Conservation (phyloP, 768 basidiomycete genomes). For the Fomitopsis pulvina region DNA sequence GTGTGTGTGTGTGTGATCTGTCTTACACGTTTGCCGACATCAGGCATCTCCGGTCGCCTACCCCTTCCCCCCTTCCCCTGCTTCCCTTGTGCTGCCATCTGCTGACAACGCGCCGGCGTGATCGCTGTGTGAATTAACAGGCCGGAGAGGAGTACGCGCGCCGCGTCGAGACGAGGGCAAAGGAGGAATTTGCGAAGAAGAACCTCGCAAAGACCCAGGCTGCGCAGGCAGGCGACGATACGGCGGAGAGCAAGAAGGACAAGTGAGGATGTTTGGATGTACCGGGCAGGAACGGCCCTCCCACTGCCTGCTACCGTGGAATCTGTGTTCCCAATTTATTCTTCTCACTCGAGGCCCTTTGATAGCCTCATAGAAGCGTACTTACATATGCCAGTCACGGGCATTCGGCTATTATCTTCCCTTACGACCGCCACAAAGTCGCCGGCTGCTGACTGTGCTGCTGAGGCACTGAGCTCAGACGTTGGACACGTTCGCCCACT, state of each 20-base stretch:
- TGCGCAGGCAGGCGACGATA: slow-evolving; percentile 10
- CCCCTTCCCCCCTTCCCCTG: neutral
- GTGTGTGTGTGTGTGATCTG: too few species aligned
- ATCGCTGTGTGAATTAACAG: slow-evolving; percentile 19
- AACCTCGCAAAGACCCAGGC: slow-evolving; percentile 4
- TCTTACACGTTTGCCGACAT: neutral
- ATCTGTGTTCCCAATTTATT: neutral
- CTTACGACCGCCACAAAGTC: neutral
- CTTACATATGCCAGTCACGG: too few species aligned
- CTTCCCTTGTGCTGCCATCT: neutral
- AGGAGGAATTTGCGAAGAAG: slow-evolving; percentile 22
- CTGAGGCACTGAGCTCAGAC: neutral
- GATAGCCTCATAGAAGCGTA: too few species aligned
- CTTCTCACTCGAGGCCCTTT: neutral
- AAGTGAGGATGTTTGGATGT: too few species aligned
- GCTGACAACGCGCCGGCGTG: neutral
- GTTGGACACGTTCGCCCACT: too few species aligned
- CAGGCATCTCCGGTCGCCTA: neutral
- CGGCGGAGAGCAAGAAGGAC: slow-evolving; percentile 21
- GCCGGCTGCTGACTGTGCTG: neutral
- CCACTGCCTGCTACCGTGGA: neutral
- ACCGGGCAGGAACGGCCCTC: neutral
- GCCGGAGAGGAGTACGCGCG: slow-evolving; percentile 44
- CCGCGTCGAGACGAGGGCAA: slow-evolving; percentile 34
- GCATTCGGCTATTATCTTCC: neutral